Conservation (phyloP, 495 filamentous ascomycete genomes). For the Aspergillus asperescens region DNA sequence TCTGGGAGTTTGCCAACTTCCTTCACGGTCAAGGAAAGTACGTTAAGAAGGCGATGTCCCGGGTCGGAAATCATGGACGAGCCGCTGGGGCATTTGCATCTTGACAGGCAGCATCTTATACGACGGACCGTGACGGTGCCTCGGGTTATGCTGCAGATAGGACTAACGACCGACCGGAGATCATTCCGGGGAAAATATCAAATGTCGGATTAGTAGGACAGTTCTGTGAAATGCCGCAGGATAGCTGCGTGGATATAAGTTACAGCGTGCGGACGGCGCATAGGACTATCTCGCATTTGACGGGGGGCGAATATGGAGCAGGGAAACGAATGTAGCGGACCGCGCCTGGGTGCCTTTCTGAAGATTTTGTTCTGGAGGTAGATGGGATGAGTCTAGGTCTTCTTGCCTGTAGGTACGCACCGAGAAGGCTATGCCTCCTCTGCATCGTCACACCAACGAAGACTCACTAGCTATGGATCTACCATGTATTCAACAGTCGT, state of each 20-base stretch:
- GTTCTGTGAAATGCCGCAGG: conserved; percentile 29
- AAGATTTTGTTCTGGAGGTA: conserved; percentile 1
- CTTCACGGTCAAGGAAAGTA: conserved; percentile 25
- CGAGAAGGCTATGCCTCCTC: no score
- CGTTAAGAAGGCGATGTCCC: conserved; percentile 36
- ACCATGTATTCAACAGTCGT: no score
- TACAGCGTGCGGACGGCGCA: conserved; percentile 32
- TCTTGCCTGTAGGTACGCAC: no score
- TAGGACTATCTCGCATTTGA: conserved; percentile 21
- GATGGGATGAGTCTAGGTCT: no score
- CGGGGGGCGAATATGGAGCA: background rate
- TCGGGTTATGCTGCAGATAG: conserved; percentile 21
- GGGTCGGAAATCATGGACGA: conserved; percentile 33
- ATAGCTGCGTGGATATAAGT: conserved; percentile 30
- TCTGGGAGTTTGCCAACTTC: conserved; percentile 36
- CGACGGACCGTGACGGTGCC: conserved; percentile 14
- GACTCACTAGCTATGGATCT: no score
- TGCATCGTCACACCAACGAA: no score
- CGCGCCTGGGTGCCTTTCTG: background rate
- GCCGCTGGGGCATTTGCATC: conserved; percentile 27
- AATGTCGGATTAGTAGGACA: conserved; percentile 33
- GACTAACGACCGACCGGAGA: conserved; percentile 24
- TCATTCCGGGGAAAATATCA: conserved; percentile 23
- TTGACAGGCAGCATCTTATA: background rate
- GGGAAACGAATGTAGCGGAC: background rate